These are phyloP conservation scores for Chaetothyriales sp. DNA, from an alignment of 2,329 filamentous ascomycete species.

Conservation along the genomic window DNA sequence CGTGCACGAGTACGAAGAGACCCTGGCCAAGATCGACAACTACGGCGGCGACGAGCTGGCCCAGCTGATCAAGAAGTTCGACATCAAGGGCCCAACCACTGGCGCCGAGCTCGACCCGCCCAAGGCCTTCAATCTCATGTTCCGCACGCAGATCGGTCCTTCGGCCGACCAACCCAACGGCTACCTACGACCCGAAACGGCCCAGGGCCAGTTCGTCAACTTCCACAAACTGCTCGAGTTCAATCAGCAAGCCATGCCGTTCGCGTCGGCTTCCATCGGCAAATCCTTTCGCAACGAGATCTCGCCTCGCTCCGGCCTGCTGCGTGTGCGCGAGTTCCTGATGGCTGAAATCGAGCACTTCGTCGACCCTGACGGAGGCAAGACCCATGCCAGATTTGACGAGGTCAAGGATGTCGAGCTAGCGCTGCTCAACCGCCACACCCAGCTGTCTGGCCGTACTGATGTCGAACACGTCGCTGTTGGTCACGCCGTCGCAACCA, in stretches of 20 bases:
- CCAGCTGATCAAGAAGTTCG: constrained; percentile 75
- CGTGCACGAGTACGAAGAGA: constrained; percentile 79
- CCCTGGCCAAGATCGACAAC: constrained; percentile 90
- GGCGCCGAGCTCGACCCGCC: constrained; percentile 64
- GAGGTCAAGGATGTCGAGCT: constrained; percentile 77
- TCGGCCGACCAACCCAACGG: constrained; percentile 67
- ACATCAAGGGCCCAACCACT: constrained; percentile 77
- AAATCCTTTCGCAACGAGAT: constrained; percentile 99
- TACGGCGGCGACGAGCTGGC: constrained; percentile 79
- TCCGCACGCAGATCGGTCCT: constrained; percentile 86
- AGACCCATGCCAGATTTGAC: constrained; percentile 80
- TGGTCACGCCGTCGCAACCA: constrained; percentile 69
- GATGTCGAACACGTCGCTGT: constrained; percentile 59
- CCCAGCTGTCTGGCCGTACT: constrained; percentile 78
- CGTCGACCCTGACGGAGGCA: constrained; percentile 85
- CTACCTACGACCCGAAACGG: constrained; percentile 85
- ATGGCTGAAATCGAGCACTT: constrained; percentile 99
- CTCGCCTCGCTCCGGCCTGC: constrained; percentile 75
- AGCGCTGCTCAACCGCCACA: constrained; percentile 67
- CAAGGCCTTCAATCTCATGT: constrained; percentile 96
- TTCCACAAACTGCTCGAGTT: constrained; percentile 94
- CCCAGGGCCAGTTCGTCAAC: constrained; percentile 95
- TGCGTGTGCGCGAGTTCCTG: constrained; percentile 90
- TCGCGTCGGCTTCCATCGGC: constrained; percentile 91
- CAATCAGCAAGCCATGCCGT: constrained; percentile 90